Percentiles rank a stretch among this genome's conserved stretches.
phyloP scores from a whole-genome alignment of 2,329 filamentous ascomycete genomes.

The Alternaria brassicae region DNA sequence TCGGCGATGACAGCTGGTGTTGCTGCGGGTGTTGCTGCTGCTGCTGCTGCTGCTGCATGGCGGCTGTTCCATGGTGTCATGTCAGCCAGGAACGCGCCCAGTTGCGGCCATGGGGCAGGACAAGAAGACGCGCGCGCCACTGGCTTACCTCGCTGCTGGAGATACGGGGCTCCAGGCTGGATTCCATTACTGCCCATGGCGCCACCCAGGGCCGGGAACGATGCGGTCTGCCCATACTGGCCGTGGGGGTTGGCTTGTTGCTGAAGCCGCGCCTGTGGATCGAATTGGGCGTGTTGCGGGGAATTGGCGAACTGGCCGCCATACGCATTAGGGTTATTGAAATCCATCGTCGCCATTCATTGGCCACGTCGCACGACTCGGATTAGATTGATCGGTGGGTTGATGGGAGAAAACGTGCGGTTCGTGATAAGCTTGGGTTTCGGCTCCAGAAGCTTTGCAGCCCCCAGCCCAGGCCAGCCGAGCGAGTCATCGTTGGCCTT shows the following conservation, averaged over 20 bases:
- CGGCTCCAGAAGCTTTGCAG: constrained; percentile 9
- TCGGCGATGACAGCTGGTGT: constrained; percentile 47
- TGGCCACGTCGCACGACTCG: constrained; percentile 49
- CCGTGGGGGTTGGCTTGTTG: constrained; percentile 40
- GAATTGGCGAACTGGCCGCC: constrained; percentile 43
- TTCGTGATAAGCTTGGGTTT: constrained; percentile 41
- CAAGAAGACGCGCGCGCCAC: constrained; percentile 19
- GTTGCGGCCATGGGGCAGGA: constrained; percentile 23
- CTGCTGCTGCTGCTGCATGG: constrained; percentile 34
- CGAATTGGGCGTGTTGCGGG: constrained; percentile 44
- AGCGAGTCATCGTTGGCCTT: constrained; percentile 14
- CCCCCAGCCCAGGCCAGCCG: constrained; percentile 15
- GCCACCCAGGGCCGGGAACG: constrained; percentile 31
- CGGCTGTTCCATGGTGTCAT: constrained; percentile 32
- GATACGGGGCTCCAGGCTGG: constrained; percentile 44
- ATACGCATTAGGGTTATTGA: constrained; percentile 48
- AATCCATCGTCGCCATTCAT: constrained; percentile 50
- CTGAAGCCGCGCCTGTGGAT: constrained; percentile 47
- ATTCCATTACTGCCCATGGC: constrained; percentile 30
- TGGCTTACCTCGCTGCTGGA: constrained; percentile 51
- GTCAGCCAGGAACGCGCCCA: constrained; percentile 20
- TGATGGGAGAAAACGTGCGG: constrained; percentile 38
- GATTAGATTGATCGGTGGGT: constrained; percentile 47
- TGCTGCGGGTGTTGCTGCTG: constrained; percentile 34
- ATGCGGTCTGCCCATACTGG: constrained; percentile 44